These are phyloP conservation scores for Mycena galericulata DNA, from an alignment of 768 basidiomycete species.

Conservation along the genomic window DNA sequence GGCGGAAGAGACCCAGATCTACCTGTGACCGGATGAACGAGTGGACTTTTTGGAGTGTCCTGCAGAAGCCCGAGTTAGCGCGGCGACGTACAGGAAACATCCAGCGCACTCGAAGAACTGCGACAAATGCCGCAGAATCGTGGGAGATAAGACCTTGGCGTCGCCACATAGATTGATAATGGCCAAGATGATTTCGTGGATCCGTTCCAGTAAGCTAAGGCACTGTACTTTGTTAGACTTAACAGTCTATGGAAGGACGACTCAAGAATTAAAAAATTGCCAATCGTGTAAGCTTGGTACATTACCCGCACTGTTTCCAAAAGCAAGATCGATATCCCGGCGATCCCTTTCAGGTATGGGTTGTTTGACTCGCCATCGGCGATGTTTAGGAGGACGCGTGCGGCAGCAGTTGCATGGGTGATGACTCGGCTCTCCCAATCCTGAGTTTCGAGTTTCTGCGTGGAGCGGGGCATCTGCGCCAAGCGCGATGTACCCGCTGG, in stretches of 20 bases:
- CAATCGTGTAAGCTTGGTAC: no score
- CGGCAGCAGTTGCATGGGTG: neutral
- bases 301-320: slow-evolving; percentile 5
- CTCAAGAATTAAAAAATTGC: no score
- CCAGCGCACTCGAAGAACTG: slow-evolving; percentile 13
- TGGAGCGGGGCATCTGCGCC: no score
- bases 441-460: no score
- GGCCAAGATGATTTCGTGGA: slow-evolving; percentile 3
- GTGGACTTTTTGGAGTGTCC: slow-evolving; percentile 21
- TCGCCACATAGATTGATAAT: slow-evolving; percentile 7
- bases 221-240: slow-evolving; percentile 19
- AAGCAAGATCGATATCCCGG: slow-evolving; percentile 13
- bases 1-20: slow-evolving; percentile 9
- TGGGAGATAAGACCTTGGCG: neutral
- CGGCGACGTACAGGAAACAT: neutral
- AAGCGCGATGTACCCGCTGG: no score
- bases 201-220: slow-evolving; percentile 2
- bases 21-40: slow-evolving; percentile 18
- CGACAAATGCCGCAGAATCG: neutral
- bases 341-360: slow-evolving; percentile 15
- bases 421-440: neutral
- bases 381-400: slow-evolving; percentile 5
- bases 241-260: no score
- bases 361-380: slow-evolving; percentile 3
- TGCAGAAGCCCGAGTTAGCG: neutral